Evolutionary conservation across 495 filamentous ascomycete species (phyloP), one percentile per base, ranked within the genome.

Genomic region (Lasiosphaeria miniovina): DNA sequence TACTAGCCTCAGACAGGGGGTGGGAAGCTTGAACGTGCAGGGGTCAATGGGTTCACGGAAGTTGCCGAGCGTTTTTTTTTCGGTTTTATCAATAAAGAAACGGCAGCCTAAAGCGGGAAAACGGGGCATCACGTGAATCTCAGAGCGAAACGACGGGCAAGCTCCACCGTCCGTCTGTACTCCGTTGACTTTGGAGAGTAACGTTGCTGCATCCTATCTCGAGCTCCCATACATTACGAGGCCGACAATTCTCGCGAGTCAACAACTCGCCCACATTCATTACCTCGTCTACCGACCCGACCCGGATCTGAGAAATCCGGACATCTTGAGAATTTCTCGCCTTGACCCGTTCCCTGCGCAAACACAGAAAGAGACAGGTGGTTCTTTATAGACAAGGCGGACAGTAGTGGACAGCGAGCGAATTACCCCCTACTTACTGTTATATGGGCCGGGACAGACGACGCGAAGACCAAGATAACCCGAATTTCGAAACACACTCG

Each of bases 131-230:
- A 24, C 24, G 24, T 24, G 24, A 24, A 24, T 24, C 2, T 24
- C 24, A 2, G 24, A 24, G 24, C 24, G 24, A 24, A 24, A 24
- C 24, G 24, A 2, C 24, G 24, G 24, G 24, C 12, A 8, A 41
- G 12, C 38, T 12, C 38, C 38, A 41, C 38, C 38, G 38, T 41
- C 3, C n/a, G 4, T 10, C 7, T 49, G 8, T 10, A 49, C 46
- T 49, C 14, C 14, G n/a, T 49, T 17, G 4, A 15, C 9, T 49
- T 15, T 31, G 9, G 49, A 51, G 55, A 49, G 49, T 58, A 46
- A 58, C 55, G 55, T 58, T 58, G 55, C 46, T 46, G 12, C 43
- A 46, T 11, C 15, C 7, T 41, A 8, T 7, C 12, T 12, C 38
- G 12, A 46, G 43, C 43, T 46, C 43, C 43, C 11, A 11, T 11